Base-by-base conservation (phyloP, 805 yeast genomes). In the Kluyveromyces aestuarii region DNA sequence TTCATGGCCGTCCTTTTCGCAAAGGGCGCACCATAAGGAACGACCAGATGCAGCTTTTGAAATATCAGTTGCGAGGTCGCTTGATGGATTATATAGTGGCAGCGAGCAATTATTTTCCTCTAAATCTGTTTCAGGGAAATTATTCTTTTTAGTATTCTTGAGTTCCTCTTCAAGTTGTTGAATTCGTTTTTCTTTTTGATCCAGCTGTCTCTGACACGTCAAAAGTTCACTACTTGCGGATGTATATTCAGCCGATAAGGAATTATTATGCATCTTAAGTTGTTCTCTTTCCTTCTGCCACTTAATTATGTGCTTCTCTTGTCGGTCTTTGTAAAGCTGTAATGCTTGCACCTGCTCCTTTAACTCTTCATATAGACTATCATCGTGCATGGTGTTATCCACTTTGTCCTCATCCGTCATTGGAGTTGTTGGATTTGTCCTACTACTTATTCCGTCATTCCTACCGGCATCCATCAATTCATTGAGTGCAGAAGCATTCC, bases 1-100 rank as follows among this genome's bases (percentile, higher is more conserved):
- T 44, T 81, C 82, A 61, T 91, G 99, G 0, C 98, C 99, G 41
- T 79, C 81, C 48, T 87, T 72, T 63, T 91, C 98, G 68, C 99
- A 91, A 47, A 88, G 71, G 0, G 95, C 96, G 69, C 99, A 91
- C 96, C 96, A 91, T 52, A 79, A 74, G 27, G 70, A 70, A 41
- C 90, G 74, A 1, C 96, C 96, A 2, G 79, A 80, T 0, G 89
- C 73, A 0, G 90, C 84, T 61, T 87, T 63, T 1, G 55, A 46
- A 27, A 46, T 50, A 7, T 58, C 54, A 9, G 63, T 58, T 44
- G 55, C 56, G 7, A 3, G 3, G 17, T 14, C 18, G 39, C 18
- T 4, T 6, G 39, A 14, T 33, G 45, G 45, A 19, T 43, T 17
- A 41, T 61, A 67, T 47, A 66, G 44, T 2, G 64, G 61, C 27